Evolutionary conservation across 192 early-diverging fungal genomes (phyloP), one percentile per base, ranked within the genome.

Genomic region (Chytriomyces hyalinus): DNA sequence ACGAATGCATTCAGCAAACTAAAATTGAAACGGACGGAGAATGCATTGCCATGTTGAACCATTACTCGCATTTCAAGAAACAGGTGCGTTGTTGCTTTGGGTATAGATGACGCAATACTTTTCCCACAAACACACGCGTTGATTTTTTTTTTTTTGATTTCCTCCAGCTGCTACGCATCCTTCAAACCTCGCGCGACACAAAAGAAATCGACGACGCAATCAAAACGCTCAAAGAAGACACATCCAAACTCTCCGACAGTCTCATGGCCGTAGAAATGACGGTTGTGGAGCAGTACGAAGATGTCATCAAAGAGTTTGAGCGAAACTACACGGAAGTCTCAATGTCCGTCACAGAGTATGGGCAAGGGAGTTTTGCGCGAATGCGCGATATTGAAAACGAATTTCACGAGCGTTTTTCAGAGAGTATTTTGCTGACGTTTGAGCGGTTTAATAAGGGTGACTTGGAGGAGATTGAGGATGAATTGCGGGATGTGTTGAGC

Each of bases 241-340:
- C 83, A 15, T 8, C 47, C 17, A 49, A 70, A 26, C 80, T 89
- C 5, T 86, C 88, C 7, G 86, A 90, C 67, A 46, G 62, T 2
- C 83, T 91, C 26, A 77, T 91, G 79, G 60, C 76, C 6, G 77
- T 79, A 36, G 90, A 91, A 82, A 86, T 91, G 87, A 78, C 80
- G 3, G 76, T 90, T 9, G 88, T 91, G 6, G 90, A 91, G 76
- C 89, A 90, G 63, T 90, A 87, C 71, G 90, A 91, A 77, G 90
- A 91, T 15, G 82, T 90, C 10, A 63, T 85, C 45, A 90, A 88
- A 70, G 90, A 91, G 43, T 89, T 90, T 80, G 90, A 91, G 36
- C 70, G 87, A 11, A 88, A 84, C 71, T 90, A 87, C 75, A 86
- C 85, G n/a, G 90, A 91, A 73, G 6, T 88, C 1, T 81, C 77